phyloP scores from a whole-genome alignment of 768 basidiomycete species.

The Leccinellum albellum region DNA sequence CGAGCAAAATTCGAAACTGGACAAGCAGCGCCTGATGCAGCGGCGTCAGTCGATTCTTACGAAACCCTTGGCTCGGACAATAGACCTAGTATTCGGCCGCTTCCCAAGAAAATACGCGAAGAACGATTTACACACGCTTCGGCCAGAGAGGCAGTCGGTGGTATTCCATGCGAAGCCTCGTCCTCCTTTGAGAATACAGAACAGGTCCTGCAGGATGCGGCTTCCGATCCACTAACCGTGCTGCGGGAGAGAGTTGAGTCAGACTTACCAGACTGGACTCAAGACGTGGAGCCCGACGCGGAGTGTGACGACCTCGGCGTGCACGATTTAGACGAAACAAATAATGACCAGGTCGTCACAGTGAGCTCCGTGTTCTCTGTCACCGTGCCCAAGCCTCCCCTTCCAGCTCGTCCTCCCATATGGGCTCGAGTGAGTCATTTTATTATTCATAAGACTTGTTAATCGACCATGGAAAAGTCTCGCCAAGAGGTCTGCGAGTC shows the following conservation, averaged over 20 bases:
- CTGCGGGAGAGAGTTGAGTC: slow-evolving; percentile 3
- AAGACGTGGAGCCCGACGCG: slow-evolving; percentile 16
- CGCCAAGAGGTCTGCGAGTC: slow-evolving; percentile 84
- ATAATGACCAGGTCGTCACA: slow-evolving; percentile 14
- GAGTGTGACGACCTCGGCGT: slow-evolving; percentile 9
- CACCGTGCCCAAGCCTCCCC: slow-evolving; percentile 16
- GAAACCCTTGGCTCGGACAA: slow-evolving; percentile 17
- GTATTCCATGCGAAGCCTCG: background rate
- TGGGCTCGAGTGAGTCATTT: slow-evolving; percentile 41
- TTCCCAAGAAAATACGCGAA: slow-evolving; percentile 17
- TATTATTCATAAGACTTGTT: background rate
- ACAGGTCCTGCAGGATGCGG: slow-evolving; percentile 17
- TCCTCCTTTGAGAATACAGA: slow-evolving; percentile 18
- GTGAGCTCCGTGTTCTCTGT: background rate
- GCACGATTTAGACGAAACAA: slow-evolving; percentile 8
- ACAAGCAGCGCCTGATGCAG: background rate
- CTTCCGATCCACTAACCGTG: slow-evolving; percentile 11
- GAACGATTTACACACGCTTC: background rate
- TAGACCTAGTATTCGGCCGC: slow-evolving; percentile 19
- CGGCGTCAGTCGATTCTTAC: background rate
- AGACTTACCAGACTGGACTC: slow-evolving; percentile 24
- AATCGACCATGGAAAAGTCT: slow-evolving; percentile 42
- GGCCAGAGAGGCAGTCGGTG: background rate
- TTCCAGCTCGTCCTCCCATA: slow-evolving; percentile 34
- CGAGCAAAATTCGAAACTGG: slow-evolving; percentile 17